These are phyloP conservation scores for Arabidopsis suecica DNA, from an alignment of 345 rosid genomes.

Conservation along the genomic window DNA sequence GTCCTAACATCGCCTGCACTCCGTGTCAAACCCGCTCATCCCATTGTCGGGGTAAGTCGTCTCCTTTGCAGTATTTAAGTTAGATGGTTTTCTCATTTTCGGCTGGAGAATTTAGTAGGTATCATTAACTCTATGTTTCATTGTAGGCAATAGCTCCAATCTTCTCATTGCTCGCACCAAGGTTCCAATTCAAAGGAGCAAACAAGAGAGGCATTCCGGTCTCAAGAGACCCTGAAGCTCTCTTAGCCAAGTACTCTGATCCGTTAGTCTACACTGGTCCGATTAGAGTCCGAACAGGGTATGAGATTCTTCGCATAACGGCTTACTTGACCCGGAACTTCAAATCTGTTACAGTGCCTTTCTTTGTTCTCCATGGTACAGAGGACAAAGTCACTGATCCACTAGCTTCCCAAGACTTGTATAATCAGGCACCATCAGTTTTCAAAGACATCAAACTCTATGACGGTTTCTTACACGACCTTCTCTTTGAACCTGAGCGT, in stretches of 20 bases:
- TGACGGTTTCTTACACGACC: constrained; percentile 91
- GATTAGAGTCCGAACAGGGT: constrained; percentile 93
- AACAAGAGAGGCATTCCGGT: constrained; percentile 98
- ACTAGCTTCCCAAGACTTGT: constrained; percentile 83
- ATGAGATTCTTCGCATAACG: constrained; percentile 85
- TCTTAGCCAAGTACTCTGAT: constrained; percentile 84
- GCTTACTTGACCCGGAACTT: constrained; percentile 75
- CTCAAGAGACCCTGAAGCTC: constrained; percentile 92
- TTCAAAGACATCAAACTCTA: constrained; percentile 93
- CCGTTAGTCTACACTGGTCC: constrained; percentile 99
- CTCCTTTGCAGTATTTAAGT: background rate
- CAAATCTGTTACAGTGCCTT: constrained; percentile 70
- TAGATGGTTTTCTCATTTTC: constrained; percentile 14
- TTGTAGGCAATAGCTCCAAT: constrained; percentile 91
- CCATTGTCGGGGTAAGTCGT: constrained; percentile 81
- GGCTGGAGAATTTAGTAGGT: background rate
- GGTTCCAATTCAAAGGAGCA: constrained; percentile 94
- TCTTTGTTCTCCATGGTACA: constrained; percentile 94
- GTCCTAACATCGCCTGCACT: constrained; percentile 92
- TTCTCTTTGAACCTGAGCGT: constrained; percentile 89
- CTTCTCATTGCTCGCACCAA: constrained; percentile 80
- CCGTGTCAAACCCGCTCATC: constrained; percentile 95
- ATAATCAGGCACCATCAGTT: constrained; percentile 72
- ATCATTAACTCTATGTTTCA: constrained; percentile 10
- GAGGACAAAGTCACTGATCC: constrained; percentile 95